phyloP scores from a whole-genome alignment of 345 rosid genomes.

The Euclidium syriacum region DNA sequence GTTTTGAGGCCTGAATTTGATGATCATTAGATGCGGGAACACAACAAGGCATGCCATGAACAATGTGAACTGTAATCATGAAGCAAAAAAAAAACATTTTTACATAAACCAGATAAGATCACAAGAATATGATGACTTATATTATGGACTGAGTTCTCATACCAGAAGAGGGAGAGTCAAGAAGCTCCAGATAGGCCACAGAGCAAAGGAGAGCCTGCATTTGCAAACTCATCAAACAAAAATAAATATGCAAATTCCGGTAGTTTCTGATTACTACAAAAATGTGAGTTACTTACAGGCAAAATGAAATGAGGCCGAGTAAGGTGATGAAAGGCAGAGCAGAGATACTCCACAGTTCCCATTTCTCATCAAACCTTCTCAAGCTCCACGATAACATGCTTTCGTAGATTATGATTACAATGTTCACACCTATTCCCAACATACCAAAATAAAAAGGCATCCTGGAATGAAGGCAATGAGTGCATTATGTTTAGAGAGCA shows the following conservation, averaged over 20 bases:
- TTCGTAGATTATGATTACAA: slow-evolving; percentile 66
- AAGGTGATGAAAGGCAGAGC: slow-evolving; percentile 82
- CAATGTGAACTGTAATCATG: slow-evolving; percentile 73
- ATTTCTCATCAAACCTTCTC: slow-evolving; percentile 86
- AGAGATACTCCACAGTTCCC: slow-evolving; percentile 70
- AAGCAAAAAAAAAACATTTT: background rate
- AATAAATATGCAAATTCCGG: background rate
- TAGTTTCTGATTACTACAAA: background rate
- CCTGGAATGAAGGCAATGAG: slow-evolving; percentile 38
- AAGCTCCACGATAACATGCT: slow-evolving; percentile 72
- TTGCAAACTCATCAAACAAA: slow-evolving; percentile 1
- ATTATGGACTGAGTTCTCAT: slow-evolving; percentile 7
- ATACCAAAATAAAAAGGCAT: slow-evolving; percentile 78
- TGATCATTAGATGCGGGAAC: slow-evolving; percentile 68
- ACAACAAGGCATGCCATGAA: slow-evolving; percentile 91
- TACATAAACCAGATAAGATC: background rate
- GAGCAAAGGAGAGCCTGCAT: slow-evolving; percentile 65
- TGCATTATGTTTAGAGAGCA: background rate
- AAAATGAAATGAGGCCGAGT: slow-evolving; percentile 75
- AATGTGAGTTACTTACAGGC: slow-evolving; percentile 56
- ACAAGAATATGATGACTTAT: background rate
- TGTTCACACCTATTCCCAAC: slow-evolving; percentile 58
- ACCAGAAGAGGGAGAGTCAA: slow-evolving; percentile 97
- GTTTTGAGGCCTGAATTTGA: slow-evolving; percentile 57
- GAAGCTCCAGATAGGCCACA: slow-evolving; percentile 97